Evolutionary conservation across 768 basidiomycete genomes (phyloP).

Genomic region (Termitomyces heimii): DNA sequence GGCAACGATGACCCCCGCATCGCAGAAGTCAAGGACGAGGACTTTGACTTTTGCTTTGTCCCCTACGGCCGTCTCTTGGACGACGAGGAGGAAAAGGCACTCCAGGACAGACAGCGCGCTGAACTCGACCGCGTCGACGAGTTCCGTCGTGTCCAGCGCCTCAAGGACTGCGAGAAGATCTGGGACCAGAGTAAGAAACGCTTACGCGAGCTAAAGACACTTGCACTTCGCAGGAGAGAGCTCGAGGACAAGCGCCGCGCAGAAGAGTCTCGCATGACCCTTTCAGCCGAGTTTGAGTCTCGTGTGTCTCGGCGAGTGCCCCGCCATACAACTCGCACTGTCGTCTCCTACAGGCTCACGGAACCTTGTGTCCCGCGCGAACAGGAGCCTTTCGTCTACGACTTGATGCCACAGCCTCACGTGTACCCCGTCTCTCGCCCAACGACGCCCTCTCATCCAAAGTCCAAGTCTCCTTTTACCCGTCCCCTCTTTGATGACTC

Average conservation of each 20-base stretch:
- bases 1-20: slow-evolving; percentile 59
- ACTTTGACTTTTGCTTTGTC: slow-evolving; percentile 42
- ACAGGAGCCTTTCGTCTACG: slow-evolving; percentile 19
- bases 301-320: background rate
- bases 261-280: background rate
- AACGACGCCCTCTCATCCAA: slow-evolving; percentile 3
- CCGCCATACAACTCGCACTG: slow-evolving; percentile 7
- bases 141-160: slow-evolving; percentile 30
- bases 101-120: slow-evolving; percentile 21
- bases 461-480: slow-evolving; percentile 14
- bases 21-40: slow-evolving; percentile 49
- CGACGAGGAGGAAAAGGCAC: slow-evolving; percentile 33
- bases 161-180: slow-evolving; percentile 38
- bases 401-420: slow-evolving; percentile 18
- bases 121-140: slow-evolving; percentile 28
- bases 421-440: background rate
- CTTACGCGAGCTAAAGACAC: slow-evolving; percentile 31
- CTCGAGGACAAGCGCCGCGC: slow-evolving; percentile 19
- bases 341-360: slow-evolving; percentile 16
- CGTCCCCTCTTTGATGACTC: slow-evolving; percentile 26
- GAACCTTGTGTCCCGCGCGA: slow-evolving; percentile 8
- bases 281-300: background rate
- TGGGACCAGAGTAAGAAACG: slow-evolving; percentile 44
- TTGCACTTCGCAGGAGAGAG: slow-evolving; percentile 27
- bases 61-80: slow-evolving; percentile 36